Conservation (phyloP, 805 yeast species). For the Millerago galiae region DNA sequence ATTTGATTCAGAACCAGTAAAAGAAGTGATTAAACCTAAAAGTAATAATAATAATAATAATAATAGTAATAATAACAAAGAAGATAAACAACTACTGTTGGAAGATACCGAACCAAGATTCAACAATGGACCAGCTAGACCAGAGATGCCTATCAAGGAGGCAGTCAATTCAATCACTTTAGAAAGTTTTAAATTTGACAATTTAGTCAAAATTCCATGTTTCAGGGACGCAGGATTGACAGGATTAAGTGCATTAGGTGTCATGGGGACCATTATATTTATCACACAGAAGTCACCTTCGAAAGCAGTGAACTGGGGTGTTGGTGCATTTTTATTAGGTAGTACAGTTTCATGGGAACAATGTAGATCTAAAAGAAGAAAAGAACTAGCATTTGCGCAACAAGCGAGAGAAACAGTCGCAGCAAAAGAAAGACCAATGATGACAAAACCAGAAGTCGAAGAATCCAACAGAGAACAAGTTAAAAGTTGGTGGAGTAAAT, state of each 20-base stretch:
- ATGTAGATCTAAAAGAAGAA: constrained; percentile 67
- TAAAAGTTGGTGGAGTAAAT: constrained; percentile 25
- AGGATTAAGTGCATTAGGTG: constrained; percentile 69
- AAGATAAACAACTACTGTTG: constrained; percentile 27
- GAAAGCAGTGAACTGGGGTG: constrained; percentile 73
- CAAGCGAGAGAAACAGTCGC: constrained; percentile 52
- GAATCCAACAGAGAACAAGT: constrained; percentile 21
- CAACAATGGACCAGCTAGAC: constrained; percentile 25
- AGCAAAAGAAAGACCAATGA: constrained; percentile 31
- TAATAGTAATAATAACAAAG: neutral
- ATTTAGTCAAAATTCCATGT: constrained; percentile 60
- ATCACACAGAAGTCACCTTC: constrained; percentile 56
- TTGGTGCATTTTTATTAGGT: constrained; percentile 75
- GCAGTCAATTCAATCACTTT: constrained; percentile 38
- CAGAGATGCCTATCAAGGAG: constrained; percentile 27
- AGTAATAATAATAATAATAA: neutral
- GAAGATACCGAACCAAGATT: constrained; percentile 37
- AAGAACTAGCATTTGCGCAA: constrained; percentile 59
- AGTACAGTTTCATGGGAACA: constrained; percentile 89
- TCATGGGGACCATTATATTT: constrained; percentile 60
- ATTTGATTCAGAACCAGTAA: constrained; percentile 2
- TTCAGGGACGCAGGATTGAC: constrained; percentile 74
- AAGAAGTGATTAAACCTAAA: neutral
- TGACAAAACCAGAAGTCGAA: constrained; percentile 19
- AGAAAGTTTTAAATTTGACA: constrained; percentile 47